Evolutionary conservation across 257 asterid genomes (phyloP).

Genomic region (Gentiana macrophylla): DNA sequence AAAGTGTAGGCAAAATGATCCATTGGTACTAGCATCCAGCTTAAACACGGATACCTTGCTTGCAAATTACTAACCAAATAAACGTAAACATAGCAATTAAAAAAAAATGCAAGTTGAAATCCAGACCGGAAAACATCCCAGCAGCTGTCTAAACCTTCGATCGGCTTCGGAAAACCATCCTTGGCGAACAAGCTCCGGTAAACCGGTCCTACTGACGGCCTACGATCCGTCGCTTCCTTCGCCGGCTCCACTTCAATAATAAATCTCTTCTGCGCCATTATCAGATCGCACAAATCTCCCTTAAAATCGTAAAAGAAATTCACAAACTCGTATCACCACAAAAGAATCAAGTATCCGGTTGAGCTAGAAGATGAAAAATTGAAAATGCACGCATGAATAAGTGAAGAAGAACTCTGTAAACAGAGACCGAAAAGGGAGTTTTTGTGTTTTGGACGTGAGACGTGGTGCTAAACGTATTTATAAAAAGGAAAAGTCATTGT

Average conservation of each 20-base stretch:
- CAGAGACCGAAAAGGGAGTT: too few species aligned
- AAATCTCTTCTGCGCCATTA: slow-evolving; percentile 37
- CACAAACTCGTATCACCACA: too few species aligned
- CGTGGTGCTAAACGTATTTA: too few species aligned
- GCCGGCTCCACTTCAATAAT: slow-evolving; percentile 66
- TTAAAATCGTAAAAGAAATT: too few species aligned
- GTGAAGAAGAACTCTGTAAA: too few species aligned
- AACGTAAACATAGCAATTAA: background rate
- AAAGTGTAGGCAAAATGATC: too few species aligned
- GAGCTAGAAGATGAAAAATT: background rate
- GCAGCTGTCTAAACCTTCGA: slow-evolving; percentile 59
- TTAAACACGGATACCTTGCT: too few species aligned
- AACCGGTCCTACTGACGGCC: slow-evolving; percentile 75
- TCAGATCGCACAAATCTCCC: background rate
- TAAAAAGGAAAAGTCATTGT: too few species aligned
- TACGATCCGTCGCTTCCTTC: slow-evolving; percentile 58
- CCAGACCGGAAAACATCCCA: slow-evolving; percentile 92
- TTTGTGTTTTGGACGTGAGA: too few species aligned
- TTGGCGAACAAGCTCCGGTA: slow-evolving; percentile 62
- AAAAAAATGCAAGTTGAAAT: slow-evolving; percentile 3
- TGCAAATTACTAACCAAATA: background rate
- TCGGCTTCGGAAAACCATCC: slow-evolving; percentile 66
- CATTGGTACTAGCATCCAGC: too few species aligned
- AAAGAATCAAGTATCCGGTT: too few species aligned
- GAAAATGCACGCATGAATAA: too few species aligned